Evolutionary conservation across 2,329 filamentous ascomycete species (phyloP).

Genomic region (Xylariomycetidae sp.): DNA sequence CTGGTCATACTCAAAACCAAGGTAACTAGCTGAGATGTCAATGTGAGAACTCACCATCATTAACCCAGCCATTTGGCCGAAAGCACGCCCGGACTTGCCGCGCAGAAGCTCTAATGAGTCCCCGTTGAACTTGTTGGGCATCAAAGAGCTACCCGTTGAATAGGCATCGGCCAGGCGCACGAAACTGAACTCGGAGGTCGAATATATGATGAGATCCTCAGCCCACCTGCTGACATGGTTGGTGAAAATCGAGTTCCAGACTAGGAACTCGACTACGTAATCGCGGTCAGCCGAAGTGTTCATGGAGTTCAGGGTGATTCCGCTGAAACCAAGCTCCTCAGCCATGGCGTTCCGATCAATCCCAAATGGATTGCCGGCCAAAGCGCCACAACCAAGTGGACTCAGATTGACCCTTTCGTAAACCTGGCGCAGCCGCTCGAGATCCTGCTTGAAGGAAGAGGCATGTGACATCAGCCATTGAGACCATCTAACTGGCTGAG

Average conservation of each 20-base stretch:
- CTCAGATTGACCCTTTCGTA: slow-evolving; percentile 67
- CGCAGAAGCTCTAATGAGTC: slow-evolving; percentile 62
- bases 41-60: slow-evolving; percentile 46
- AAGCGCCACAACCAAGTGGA: slow-evolving; percentile 70
- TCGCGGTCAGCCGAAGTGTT: slow-evolving; percentile 72
- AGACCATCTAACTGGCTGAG: slow-evolving; percentile 73
- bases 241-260: slow-evolving; percentile 76
- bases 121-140: too few species aligned
- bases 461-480: slow-evolving; percentile 79
- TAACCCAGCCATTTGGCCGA: slow-evolving; percentile 66
- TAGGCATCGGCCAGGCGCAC: slow-evolving; percentile 75
- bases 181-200: slow-evolving; percentile 70
- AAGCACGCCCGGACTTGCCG: slow-evolving; percentile 71
- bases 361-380: slow-evolving; percentile 77
- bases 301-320: slow-evolving; percentile 73
- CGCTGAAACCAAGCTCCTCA: slow-evolving; percentile 74
- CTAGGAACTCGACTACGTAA: slow-evolving; percentile 76
- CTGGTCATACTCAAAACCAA: slow-evolving; percentile 14
- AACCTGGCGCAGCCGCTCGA: slow-evolving; percentile 71
- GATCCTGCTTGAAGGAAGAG: slow-evolving; percentile 65
- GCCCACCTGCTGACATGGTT: slow-evolving; percentile 75
- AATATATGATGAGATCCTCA: slow-evolving; percentile 84
- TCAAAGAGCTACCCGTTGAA: slow-evolving; percentile 68
- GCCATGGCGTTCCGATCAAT: slow-evolving; percentile 78
- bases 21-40: slow-evolving; percentile 16